phyloP scores from a whole-genome alignment of 192 early-diverging fungal species.

The Backusella mclennaniae region DNA sequence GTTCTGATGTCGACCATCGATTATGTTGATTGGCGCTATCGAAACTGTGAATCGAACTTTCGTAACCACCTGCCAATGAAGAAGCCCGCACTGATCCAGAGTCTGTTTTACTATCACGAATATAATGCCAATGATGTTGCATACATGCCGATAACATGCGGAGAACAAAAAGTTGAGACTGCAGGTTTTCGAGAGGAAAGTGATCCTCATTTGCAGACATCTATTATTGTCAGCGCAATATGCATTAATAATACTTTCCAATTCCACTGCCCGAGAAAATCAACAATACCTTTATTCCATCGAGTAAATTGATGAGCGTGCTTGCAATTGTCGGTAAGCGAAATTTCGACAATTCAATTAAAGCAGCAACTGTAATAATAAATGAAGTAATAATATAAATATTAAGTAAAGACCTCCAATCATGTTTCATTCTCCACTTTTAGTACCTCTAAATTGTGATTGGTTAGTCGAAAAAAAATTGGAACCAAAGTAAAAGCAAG shows the following conservation, averaged over 20 bases:
- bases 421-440: conserved; percentile 4
- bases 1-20: conserved; percentile 10
- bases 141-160: conserved; percentile 82
- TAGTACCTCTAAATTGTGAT: conserved; percentile 9
- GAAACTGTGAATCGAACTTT: conserved; percentile 22
- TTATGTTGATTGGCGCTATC: conserved; percentile 13
- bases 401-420: background rate
- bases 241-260: no score
- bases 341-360: conserved; percentile 78
- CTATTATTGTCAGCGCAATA: conserved; percentile 7
- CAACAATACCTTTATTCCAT: conserved; percentile 62
- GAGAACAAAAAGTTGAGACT: conserved; percentile 86
- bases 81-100: conserved; percentile 10
- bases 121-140: conserved; percentile 83
- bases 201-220: conserved; percentile 49
- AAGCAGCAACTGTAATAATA: conserved; percentile 49
- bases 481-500: background rate
- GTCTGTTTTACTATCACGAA: conserved; percentile 48
- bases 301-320: conserved; percentile 68
- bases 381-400: background rate
- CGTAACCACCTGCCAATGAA: background rate
- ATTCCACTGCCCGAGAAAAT: background rate
- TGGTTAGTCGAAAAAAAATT: background rate
- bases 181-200: conserved; percentile 66
- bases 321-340: conserved; percentile 67